Conservation (phyloP, 2,329 filamentous ascomycete genomes). For the Ophiostoma australiae region DNA sequence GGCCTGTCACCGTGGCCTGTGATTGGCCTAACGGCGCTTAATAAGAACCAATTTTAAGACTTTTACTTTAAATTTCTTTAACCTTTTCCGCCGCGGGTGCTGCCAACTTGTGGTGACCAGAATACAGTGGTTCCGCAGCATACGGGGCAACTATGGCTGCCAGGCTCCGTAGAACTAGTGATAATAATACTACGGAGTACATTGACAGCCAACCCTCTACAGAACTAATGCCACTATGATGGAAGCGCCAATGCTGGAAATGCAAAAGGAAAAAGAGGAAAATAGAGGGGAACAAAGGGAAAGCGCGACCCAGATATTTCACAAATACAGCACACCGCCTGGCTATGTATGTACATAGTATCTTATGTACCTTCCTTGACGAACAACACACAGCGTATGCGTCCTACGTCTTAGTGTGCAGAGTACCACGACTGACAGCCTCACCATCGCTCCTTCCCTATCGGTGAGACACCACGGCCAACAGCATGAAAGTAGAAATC, state of each 20-base stretch:
- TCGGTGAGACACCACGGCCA: background rate
- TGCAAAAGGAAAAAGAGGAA: background rate
- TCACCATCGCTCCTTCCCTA: slow-evolving; percentile 2
- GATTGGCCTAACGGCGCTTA: background rate
- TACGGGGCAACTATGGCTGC: background rate
- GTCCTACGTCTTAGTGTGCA: background rate
- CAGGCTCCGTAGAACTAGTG: background rate
- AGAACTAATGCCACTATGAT: background rate
- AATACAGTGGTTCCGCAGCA: slow-evolving; percentile 1
- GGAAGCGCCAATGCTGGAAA: background rate
- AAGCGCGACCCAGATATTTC: background rate
- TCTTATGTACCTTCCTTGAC: background rate
- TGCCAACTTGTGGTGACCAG: background rate
- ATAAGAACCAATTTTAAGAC: background rate
- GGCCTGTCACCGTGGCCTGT: background rate
- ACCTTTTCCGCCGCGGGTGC: background rate
- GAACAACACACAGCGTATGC: background rate
- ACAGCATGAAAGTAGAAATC: background rate
- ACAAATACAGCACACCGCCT: slow-evolving; percentile 13
- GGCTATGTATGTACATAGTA: background rate
- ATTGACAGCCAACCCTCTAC: too few species aligned
- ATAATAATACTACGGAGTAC: background rate
- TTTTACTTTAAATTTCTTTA: background rate
- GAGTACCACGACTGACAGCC: slow-evolving; percentile 5
- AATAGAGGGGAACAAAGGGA: background rate